phyloP scores from a whole-genome alignment of 1,139 yeast genomes.

The Fermentozyma sake region DNA sequence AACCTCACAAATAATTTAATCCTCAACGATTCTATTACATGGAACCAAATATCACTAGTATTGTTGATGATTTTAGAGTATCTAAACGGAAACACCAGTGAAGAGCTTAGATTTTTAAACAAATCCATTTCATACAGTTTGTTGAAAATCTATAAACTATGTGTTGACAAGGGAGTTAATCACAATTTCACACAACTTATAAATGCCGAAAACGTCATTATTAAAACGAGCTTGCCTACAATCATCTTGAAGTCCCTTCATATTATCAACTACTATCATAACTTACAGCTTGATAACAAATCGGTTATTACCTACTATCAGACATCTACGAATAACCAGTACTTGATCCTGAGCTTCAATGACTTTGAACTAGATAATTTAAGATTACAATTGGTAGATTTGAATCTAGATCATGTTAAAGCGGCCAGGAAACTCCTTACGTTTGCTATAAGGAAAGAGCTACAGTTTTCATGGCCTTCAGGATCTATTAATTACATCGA shows the following conservation, averaged over 20 bases:
- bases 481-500: conserved; percentile 10
- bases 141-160: conserved; percentile 19
- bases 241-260: conserved; percentile 16
- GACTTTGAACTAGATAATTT: conserved; percentile 15
- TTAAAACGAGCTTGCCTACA: conserved; percentile 8
- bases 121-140: conserved; percentile 20
- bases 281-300: conserved; percentile 7
- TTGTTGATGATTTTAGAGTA: conserved; percentile 28
- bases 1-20: conserved; percentile 27
- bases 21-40: conserved; percentile 21
- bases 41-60: conserved; percentile 26
- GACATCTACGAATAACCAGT: conserved; percentile 12
- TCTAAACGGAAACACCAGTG: conserved; percentile 7
- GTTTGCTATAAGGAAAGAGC: too few relatives aligned
- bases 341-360: conserved; percentile 14
- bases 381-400: conserved; percentile 7
- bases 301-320: conserved; percentile 12
- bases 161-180: conserved; percentile 15
- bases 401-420: conserved; percentile 4
- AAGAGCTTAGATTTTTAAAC: conserved; percentile 8
- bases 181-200: conserved; percentile 15
- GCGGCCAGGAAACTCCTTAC: too few relatives aligned
- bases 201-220: conserved; percentile 2
- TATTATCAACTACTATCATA: conserved; percentile 16
- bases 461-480: too few relatives aligned